Conservation (phyloP, 1,139 yeast species). For the Sugiyamaella castrensis region DNA sequence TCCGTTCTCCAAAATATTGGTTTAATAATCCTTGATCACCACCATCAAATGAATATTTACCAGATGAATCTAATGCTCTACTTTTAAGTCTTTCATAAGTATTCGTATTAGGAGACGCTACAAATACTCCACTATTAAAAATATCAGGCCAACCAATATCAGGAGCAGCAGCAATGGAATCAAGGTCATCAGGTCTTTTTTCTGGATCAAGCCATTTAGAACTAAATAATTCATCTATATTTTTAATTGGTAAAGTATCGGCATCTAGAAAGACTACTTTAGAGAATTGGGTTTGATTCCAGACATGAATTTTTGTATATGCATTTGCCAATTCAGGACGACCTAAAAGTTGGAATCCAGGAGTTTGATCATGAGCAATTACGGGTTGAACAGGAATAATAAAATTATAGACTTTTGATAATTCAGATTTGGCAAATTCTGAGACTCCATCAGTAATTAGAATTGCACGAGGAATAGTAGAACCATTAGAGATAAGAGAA, state of each 20-base stretch:
- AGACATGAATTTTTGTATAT: conserved; percentile 68
- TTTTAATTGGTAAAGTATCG: conserved; percentile 66
- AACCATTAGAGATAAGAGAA: conserved; percentile 34
- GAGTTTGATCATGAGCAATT: conserved; percentile 29
- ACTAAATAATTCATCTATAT: conserved; percentile 43
- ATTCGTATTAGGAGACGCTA: conserved; percentile 54
- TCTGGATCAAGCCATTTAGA: conserved; percentile 27
- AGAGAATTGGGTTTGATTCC: conserved; percentile 61
- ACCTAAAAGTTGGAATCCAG: conserved; percentile 47
- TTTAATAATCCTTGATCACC: conserved; percentile 94
- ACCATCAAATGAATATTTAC: conserved; percentile 71
- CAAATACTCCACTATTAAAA: conserved; percentile 85
- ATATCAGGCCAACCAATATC: conserved; percentile 96
- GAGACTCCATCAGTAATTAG: conserved; percentile 37
- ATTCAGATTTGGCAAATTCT: conserved; percentile 23
- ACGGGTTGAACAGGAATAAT: conserved; percentile 37
- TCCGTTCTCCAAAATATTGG: conserved; percentile 57
- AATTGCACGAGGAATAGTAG: conserved; percentile 30
- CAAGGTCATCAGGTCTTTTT: conserved; percentile 14
- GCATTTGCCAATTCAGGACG: conserved; percentile 76
- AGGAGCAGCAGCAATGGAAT: conserved; percentile 60
- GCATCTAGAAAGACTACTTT: conserved; percentile 75
- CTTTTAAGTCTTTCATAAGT: conserved; percentile 46
- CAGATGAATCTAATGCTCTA: conserved; percentile 35
- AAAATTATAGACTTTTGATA: conserved; percentile 34